Evolutionary conservation across 768 basidiomycete genomes (phyloP).

Genomic region (Suillus occidentalis): DNA sequence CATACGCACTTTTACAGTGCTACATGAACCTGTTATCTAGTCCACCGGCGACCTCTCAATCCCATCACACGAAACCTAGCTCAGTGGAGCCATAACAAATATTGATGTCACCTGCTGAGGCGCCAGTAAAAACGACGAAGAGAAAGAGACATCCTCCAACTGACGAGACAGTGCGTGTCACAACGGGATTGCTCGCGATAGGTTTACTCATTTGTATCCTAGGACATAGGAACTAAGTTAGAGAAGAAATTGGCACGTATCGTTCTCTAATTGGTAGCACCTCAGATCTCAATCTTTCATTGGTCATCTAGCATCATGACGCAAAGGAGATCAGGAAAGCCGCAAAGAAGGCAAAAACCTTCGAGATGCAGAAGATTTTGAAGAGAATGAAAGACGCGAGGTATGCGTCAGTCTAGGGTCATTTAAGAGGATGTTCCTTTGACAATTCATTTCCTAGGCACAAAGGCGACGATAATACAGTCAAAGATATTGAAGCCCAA

Average conservation of each 20-base stretch:
- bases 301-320: slow-evolving; percentile 62
- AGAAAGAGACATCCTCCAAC: slow-evolving; percentile 40
- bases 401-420: slow-evolving; percentile 38
- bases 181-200: not conserved
- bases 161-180: slow-evolving; percentile 29
- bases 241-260: slow-evolving; percentile 56
- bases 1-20: not conserved
- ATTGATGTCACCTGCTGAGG: slow-evolving; percentile 5
- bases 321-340: slow-evolving; percentile 71
- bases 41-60: not conserved
- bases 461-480: slow-evolving; percentile 38
- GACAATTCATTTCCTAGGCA: slow-evolving; percentile 24
- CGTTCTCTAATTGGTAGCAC: slow-evolving; percentile 3
- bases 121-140: slow-evolving; percentile 34
- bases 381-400: slow-evolving; percentile 75
- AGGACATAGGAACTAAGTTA: slow-evolving; percentile 40
- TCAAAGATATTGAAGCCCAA: slow-evolving; percentile 56
- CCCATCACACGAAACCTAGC: not conserved
- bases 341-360: slow-evolving; percentile 77
- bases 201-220: slow-evolving; percentile 11
- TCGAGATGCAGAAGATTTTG: slow-evolving; percentile 80
- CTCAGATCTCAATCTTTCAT: slow-evolving; percentile 10
- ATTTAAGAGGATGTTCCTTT: not conserved
- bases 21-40: not conserved
- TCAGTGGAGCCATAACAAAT: not conserved